Percentiles rank a stretch among this genome's conserved stretches.
These are phyloP conservation scores for Lactarius indigo DNA, from an alignment of 768 basidiomycete genomes.

Conservation along the genomic window DNA sequence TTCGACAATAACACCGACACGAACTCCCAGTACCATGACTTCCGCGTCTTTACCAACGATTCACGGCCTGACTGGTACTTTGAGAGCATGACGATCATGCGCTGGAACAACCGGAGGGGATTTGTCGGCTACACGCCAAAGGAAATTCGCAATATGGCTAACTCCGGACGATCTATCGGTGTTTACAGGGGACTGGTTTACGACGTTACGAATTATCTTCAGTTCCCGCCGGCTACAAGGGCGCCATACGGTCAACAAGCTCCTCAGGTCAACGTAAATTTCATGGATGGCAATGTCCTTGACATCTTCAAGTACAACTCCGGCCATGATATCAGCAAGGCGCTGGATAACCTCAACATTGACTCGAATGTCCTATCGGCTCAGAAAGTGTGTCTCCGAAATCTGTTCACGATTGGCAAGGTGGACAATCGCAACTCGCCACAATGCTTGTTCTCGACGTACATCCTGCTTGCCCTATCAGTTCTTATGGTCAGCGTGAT, in stretches of 20 bases:
- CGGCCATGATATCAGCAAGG: slow-evolving; percentile 80
- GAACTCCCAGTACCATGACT: slow-evolving; percentile 90
- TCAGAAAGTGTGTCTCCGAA: slow-evolving; percentile 87
- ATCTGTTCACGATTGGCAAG: slow-evolving; percentile 87
- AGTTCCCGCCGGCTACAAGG: slow-evolving; percentile 54
- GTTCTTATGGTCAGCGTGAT: slow-evolving; percentile 92
- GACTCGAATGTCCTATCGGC: slow-evolving; percentile 55
- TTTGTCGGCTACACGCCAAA: slow-evolving; percentile 82
- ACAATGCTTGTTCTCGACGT: slow-evolving; percentile 87
- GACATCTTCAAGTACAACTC: slow-evolving; percentile 72
- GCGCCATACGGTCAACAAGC: slow-evolving; percentile 48
- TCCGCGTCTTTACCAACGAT: slow-evolving; percentile 84
- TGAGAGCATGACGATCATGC: slow-evolving; percentile 89
- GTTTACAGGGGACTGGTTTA: slow-evolving; percentile 87
- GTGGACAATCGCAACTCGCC: slow-evolving; percentile 90
- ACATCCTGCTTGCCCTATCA: slow-evolving; percentile 86
- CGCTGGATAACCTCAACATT: slow-evolving; percentile 58
- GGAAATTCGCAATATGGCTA: slow-evolving; percentile 70
- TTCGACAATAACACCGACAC: slow-evolving; percentile 71
- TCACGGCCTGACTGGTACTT: slow-evolving; percentile 98
- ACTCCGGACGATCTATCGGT: slow-evolving; percentile 60
- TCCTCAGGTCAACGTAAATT: slow-evolving; percentile 45
- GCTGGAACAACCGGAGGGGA: slow-evolving; percentile 83
- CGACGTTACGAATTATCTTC: slow-evolving; percentile 80
- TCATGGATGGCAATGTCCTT: slow-evolving; percentile 70